Conservation (phyloP, 2,329 filamentous ascomycete genomes). For the Ascochyta lentis region DNA sequence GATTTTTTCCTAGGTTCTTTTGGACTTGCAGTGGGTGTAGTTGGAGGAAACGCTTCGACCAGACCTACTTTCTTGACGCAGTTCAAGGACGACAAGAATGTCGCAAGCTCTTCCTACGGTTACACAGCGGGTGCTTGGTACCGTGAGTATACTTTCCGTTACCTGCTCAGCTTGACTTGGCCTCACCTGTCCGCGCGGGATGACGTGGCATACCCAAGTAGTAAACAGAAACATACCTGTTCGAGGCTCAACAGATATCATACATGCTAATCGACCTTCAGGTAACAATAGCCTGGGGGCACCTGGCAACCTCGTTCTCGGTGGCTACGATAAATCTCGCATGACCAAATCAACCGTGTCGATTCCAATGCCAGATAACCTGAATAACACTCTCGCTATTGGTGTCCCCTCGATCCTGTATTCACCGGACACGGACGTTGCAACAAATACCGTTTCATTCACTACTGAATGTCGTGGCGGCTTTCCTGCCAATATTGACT, state of each 20-base stretch:
- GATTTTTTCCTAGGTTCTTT: slow-evolving; percentile 44
- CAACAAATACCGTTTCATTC: slow-evolving; percentile 18
- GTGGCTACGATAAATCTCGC: slow-evolving; percentile 51
- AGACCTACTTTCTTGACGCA: slow-evolving; percentile 32
- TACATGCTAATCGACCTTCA: slow-evolving; percentile 22
- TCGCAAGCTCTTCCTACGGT: slow-evolving; percentile 40
- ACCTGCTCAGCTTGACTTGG: neutral
- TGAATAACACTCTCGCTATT: neutral
- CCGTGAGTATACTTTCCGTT: slow-evolving; percentile 32
- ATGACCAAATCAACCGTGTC: slow-evolving; percentile 23
- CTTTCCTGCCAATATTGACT: slow-evolving; percentile 43
- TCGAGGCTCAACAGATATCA: too few species aligned
- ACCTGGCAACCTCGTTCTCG: slow-evolving; percentile 46
- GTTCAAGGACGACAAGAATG: slow-evolving; percentile 11
- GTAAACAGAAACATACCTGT: too few species aligned
- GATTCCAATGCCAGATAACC: slow-evolving; percentile 20
- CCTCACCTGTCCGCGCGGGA: too few species aligned
- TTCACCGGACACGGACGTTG: slow-evolving; percentile 22
- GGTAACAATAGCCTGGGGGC: slow-evolving; percentile 33
- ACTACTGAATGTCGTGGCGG: neutral
- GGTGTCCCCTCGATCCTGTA: slow-evolving; percentile 36
- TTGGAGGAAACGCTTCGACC: slow-evolving; percentile 14
- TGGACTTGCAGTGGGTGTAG: slow-evolving; percentile 28
- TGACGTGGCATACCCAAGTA: too few species aligned
- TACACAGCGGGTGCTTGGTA: slow-evolving; percentile 47